Base-by-base conservation (phyloP, 805 yeast genomes). In the Candida multigemmis region DNA sequence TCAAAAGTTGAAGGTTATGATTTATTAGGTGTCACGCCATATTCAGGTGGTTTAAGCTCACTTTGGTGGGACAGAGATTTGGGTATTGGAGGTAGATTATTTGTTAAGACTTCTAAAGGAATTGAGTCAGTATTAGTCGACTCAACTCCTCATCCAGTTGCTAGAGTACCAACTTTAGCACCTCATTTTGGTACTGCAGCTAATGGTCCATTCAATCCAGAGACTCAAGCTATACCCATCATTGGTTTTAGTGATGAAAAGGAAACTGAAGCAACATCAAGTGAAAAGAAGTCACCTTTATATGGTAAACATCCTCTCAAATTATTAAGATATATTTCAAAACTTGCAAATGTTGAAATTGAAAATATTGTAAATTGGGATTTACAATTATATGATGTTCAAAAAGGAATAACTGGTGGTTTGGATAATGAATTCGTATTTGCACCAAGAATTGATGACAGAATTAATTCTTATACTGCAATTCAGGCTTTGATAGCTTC, bases 401-500 rank as follows among this genome's bases (percentile, higher is more conserved):
- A 84, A 56, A 77, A 73, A 42, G 91, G 91, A 26, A 53, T 72
- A 8, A 55, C 78, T 35, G 93, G 91, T 32, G 94, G 95, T 4
- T 57, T 85, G 36, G 71, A 73, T 39, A 64, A 71, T 36, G 94
- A 84, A 41, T 82, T 83, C 51, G 49, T 84, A 30, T 80, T 71
- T 52, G 80, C 84, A 6, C 94, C 94, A 24, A 71, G 95, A 47
- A 60, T 84, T 26, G 95, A 84, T 48, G 94, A 84, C 56, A 71
- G 91, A 56, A 65, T 82, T 35, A 82, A 89, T 52, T 74, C 87
- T 2, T 84, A 62, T 48, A 71, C 89, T 12, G 91, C 89, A 12
- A 48, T 79, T 30, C 48, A 61, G 29, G 74, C 80, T 1, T 56
- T 84, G 35, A 50, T 79, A 24, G 63, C 56, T 28, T 48, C 64